Evolutionary conservation across 169 alveolate species (phyloP), one percentile per base, ranked within the genome.

Genomic region (Eimeria sp.): DNA sequence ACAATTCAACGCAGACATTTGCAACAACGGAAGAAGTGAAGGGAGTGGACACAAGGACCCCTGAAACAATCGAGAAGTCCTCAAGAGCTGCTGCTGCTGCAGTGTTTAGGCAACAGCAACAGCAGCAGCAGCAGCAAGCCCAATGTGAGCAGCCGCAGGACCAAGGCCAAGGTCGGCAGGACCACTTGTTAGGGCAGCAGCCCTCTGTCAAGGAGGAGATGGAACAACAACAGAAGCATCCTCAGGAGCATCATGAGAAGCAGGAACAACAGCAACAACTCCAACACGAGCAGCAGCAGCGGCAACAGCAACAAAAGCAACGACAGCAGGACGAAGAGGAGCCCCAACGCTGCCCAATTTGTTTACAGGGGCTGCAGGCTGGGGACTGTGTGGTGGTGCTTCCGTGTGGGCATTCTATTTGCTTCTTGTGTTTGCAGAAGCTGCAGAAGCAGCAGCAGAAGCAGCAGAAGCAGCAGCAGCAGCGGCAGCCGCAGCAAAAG

Each of bases 401-500:
- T 25, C 96, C 96, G 34, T 94, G 96, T 63, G 96, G 93, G 30
- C 96, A 94, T 61, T 89, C 87, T 40, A 30, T 82, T 27, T 94
- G 96, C 51, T 27, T 84, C 43, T 47, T 43, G 43, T 94, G 96
- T 84, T 22, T 58, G 65, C 72, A 80, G 61, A 47, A 83, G 51
- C 83, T 91, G 80, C 87, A 63, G 70, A 75, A 57, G 75, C 34
- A 54, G 78, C 92, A 84, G 76, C 92, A 45, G 30, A 63, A 51
- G 49, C 76, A 84, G 72, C 92, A 84, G 92, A 34, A 54, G 51
- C 47, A 57, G 92, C 78, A 84, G 57, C 75, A 84, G 30, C 92
- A 84, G 78, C 92, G 58, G 58, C 78, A 54, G 61, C 1, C 22
- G 43, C 75, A 65, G 40, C 78, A 84, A 76, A 63, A 57, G 54